Base-by-base conservation (phyloP, 2,329 filamentous ascomycete genomes). In the Malbranchea zuffiana region DNA sequence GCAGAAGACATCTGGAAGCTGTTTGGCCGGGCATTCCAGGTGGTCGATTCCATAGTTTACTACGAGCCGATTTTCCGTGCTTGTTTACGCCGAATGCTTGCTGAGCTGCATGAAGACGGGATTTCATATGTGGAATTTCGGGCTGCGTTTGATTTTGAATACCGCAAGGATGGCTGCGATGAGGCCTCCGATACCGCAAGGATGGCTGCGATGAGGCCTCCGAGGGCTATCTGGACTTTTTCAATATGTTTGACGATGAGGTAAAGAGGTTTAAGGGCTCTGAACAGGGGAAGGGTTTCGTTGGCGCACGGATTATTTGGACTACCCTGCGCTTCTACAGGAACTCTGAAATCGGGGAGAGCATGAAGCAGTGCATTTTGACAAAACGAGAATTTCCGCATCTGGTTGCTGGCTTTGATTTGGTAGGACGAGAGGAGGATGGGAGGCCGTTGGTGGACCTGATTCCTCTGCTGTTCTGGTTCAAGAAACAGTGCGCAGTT, bases 381-480 rank as follows among this genome's bases (percentile, higher is more conserved):
- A 78, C 82, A 48, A 95, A 95, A 60, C 63, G 80, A 35, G 69
- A 43, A 11, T 43, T 43, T 20, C 40, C 40, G 3, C 36, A 43
- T 18, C 36, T 39, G 5, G 37, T 43, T 15, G 32, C 30, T 7
- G 88, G 88, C 7, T 95, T 85, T 59, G 88, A 96, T 58, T 63
- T 95, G 6, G 86, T 94, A 4, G 87, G 85, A 0, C 82, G 88
- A 57, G 88, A 95, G 64, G 82, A 92, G 52, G 57, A 71, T 1
- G 87, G 86, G 1, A 74, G 82, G 8, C 71, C 85, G 0, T 72
- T 95, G 17, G 69, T 72, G 19, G 82, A 90, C 47, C 63, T 93
- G 3, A 71, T 88, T 0, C 86, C 87, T 0, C 76, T 93, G 51
- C 66, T 96, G 0, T 88, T 95, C 59, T 95, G 85, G 85, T 95